Evolutionary conservation across 2,329 filamentous ascomycete genomes (phyloP), one percentile per base, ranked within the genome.

Genomic region (Ophiostoma ulmi): DNA sequence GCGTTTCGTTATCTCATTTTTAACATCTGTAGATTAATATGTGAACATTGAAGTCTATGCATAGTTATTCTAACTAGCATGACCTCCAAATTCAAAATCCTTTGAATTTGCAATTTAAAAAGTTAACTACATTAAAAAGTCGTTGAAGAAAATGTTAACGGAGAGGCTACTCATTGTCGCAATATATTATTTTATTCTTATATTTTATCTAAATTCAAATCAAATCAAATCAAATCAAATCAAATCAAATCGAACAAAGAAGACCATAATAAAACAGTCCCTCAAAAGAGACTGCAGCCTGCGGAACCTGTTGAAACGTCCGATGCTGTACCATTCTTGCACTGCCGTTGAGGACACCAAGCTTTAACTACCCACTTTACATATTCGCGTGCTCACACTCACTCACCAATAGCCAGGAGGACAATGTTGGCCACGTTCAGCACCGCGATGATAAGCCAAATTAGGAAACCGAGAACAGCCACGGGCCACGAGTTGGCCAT

Each of bases 391-490:
- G 52, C 52, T 13, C 26, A 6, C 55, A n/a, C 11, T 44, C 22
- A 67, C 22, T 67, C 38, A 10, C 69, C 71, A 14, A 71, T 13
- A 14, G 88, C 89, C 75, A 91, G 77, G 10, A 94, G 78, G 3
- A 92, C 91, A 74, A 94, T 77, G 73, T 92, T 85, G 0, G 91
- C 90, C n/a, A 93, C 83, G 77, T 94, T 94, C 90, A 94, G 91
- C 85, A 70, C 81, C 0, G 88, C 86, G 76, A 95, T 92, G 38
- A 93, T 79, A 1, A 89, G 72, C 92, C 92, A 95, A 66, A 95
- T 86, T 1, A 88, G 13, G 0, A 87, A 78, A 0, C 81, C 81
- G 2, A 93, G 73, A 0, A 79, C 78, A 0, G 86, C 82, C 5
- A 88, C 85, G 69, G 89, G 79, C 87, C 91, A 91, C 69, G 87